Base-by-base conservation (phyloP, 1,284 basidiomycete genomes). In the Ustilago crameri region DNA sequence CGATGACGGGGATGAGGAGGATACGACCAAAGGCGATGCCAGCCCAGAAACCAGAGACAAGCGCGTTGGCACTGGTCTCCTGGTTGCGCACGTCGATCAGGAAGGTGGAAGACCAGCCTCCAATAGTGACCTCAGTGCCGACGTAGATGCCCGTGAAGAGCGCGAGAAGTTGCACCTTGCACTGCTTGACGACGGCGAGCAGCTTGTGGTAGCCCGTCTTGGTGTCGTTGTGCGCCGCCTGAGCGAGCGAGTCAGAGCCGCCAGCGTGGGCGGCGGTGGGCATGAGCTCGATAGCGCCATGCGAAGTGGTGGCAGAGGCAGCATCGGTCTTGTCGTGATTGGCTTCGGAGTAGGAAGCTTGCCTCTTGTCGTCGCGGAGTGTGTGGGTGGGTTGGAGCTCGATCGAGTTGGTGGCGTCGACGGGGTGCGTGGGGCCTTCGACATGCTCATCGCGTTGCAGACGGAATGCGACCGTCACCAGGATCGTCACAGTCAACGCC, bases 1-100 rank as follows among this genome's bases (percentile, higher is more conserved):
- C 45, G 1, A 64, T 78, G 27, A 68, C 44, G 10, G 75, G 75
- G 24, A 78, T 67, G 34, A 78, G 56, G 9, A 74, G 53, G 44
- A 78, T 59, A 5, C 75, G 62, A 1, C 75, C 75, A 9, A 67
- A 58, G 1, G 69, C 69, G 32, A 78, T 58, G 2, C 75, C 75
- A 3, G 38, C 75, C 75, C 75, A 78, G 43, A 76, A 78, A 34
- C 65, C 73, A 7, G 68, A 73, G 24, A 78, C 74, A 53, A 78
- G 57, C 7, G 56, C 55, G 34, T 69, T 73, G 53, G 73, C 57
- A 10, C 23, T 53, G 3, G 57, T 41, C 5, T 32, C 34, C 15
- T 56, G 45, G 50, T 62, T 61, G 15, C 73, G 58, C 20, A 63
- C 58, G 24, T 64, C 56, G 26, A 67, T 58, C 22, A 78, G 35